A percentile compares a stretch with the other conserved stretches of the same genome.
phyloP scores from a whole-genome alignment of 192 early-diverging fungal species.

The Rhizoclosmatium sp. region DNA sequence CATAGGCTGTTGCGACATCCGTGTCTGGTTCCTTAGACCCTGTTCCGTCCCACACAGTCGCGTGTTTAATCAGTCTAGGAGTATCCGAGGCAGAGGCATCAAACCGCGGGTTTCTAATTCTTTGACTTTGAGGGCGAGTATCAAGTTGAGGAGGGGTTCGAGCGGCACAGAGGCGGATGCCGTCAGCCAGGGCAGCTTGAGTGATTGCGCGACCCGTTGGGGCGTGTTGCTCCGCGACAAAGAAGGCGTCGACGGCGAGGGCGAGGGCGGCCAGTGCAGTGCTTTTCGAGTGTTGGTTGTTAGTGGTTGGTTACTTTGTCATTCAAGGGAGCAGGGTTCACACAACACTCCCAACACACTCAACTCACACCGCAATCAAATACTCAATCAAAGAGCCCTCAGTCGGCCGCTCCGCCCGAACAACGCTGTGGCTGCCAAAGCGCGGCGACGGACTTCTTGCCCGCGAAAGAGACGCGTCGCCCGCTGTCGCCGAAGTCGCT shows the following conservation, averaged over 20 bases:
- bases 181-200: background rate
- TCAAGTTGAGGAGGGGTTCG: background rate
- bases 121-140: background rate
- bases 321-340: too few relatives aligned
- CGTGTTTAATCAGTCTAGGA: conserved; percentile 35
- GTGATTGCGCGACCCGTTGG: background rate
- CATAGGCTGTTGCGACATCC: background rate
- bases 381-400: too few relatives aligned
- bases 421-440: too few relatives aligned
- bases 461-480: too few relatives aligned
- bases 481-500: too few relatives aligned
- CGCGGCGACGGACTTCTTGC: too few relatives aligned
- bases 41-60: conserved; percentile 9
- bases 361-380: too few relatives aligned
- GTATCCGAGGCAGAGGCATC: background rate
- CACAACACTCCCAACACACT: too few relatives aligned
- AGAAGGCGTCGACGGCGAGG: conserved; percentile 17
- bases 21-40: background rate
- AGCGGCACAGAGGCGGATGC: background rate
- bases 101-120: background rate
- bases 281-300: background rate
- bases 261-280: conserved; percentile 5
- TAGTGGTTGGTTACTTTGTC: too few relatives aligned
- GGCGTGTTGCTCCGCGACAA: background rate
- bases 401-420: too few relatives aligned